A percentile compares a stretch with the other conserved stretches of the same genome.
Evolutionary conservation across 2,329 filamentous ascomycete genomes (phyloP).

Genomic region (Penicillium sp.): DNA sequence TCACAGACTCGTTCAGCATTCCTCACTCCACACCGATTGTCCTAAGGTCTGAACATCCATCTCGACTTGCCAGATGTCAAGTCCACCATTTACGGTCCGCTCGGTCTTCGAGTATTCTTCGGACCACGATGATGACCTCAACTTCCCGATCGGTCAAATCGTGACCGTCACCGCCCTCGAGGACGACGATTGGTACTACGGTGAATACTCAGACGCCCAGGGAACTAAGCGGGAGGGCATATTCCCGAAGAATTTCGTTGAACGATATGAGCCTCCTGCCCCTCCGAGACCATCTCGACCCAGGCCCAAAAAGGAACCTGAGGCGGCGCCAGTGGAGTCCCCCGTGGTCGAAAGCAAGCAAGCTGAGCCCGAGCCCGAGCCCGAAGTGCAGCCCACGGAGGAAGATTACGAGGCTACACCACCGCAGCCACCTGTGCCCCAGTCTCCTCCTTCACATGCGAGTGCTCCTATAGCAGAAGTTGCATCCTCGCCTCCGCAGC

Average conservation of each 20-base stretch:
- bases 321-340: constrained; percentile 32
- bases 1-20: constrained; percentile 15
- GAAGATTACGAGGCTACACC: constrained; percentile 23
- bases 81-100: constrained; percentile 83
- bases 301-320: constrained; percentile 64
- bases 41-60: constrained; percentile 18
- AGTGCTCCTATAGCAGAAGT: constrained; percentile 25
- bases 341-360: constrained; percentile 23
- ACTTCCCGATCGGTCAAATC: constrained; percentile 79
- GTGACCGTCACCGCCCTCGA: constrained; percentile 92
- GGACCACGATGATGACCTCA: constrained; percentile 90
- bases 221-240: constrained; percentile 79
- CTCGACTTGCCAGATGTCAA: constrained; percentile 58
- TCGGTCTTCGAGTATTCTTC: constrained; percentile 93
- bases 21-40: constrained; percentile 23
- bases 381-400: constrained; percentile 21
- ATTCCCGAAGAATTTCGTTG: constrained; percentile 96
- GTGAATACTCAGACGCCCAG: constrained; percentile 75
- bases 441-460: constrained; percentile 21
- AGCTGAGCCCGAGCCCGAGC: constrained; percentile 34
- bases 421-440: constrained; percentile 15
- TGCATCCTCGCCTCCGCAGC: constrained; percentile 25
- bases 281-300: constrained; percentile 79
- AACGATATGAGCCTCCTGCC: constrained; percentile 87
- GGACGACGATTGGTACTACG: constrained; percentile 89